Percentiles rank a stretch among this genome's conserved stretches.
Conservation (phyloP, 768 basidiomycete species). For the Hygrocybe punicea region DNA sequence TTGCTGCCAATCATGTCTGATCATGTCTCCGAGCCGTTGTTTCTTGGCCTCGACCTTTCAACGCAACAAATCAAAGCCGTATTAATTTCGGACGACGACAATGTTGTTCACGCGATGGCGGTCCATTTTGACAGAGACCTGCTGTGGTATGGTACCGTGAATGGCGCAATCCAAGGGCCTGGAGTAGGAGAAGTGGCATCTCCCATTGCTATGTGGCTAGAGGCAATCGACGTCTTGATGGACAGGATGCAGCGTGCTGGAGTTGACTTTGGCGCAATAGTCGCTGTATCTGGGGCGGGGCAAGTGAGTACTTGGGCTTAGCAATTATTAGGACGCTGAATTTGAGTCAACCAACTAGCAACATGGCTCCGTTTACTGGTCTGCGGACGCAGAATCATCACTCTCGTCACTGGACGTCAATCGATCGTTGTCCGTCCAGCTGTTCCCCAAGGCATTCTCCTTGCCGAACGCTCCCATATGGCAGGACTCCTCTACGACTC, state of each 20-base stretch:
- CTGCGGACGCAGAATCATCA: slow-evolving; percentile 45
- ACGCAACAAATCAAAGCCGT: slow-evolving; percentile 84
- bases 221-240: slow-evolving; percentile 76
- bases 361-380: slow-evolving; percentile 89
- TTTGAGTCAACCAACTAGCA: slow-evolving; percentile 48
- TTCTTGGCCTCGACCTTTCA: slow-evolving; percentile 78
- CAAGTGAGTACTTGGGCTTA: slow-evolving; percentile 47
- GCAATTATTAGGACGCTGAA: background rate
- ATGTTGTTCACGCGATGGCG: slow-evolving; percentile 62
- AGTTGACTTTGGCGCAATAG: slow-evolving; percentile 56
- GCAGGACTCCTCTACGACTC: slow-evolving; percentile 85
- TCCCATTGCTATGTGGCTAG: slow-evolving; percentile 82
- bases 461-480: slow-evolving; percentile 72
- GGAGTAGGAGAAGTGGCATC: slow-evolving; percentile 71
- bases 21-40: background rate
- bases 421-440: slow-evolving; percentile 53
- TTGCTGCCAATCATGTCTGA: background rate
- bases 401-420: slow-evolving; percentile 53
- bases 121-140: slow-evolving; percentile 82
- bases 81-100: slow-evolving; percentile 53
- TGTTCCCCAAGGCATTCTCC: slow-evolving; percentile 65
- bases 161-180: slow-evolving; percentile 63
- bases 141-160: slow-evolving; percentile 60
- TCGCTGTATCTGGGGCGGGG: slow-evolving; percentile 71
- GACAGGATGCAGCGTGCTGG: slow-evolving; percentile 55